Evolutionary conservation across 768 basidiomycete genomes (phyloP), one percentile per base, ranked within the genome.

Genomic region (Stropharia rugosoannulata): DNA sequence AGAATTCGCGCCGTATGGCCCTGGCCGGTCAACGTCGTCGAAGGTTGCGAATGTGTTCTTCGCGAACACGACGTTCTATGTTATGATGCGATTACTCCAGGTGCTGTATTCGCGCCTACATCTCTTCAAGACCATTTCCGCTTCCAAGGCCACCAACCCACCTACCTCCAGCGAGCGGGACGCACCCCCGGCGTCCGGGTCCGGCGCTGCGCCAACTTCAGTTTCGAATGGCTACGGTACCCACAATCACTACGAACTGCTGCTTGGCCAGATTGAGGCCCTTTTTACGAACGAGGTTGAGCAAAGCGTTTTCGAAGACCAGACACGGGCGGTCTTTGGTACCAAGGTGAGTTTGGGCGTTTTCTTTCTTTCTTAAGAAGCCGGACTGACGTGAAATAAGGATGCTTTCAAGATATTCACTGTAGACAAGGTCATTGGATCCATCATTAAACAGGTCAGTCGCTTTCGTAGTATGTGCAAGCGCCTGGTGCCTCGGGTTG

Each of bases 211-310:
- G 16, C 76, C 59, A 7, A 48, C 82, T 10, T 79, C 84, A 4
- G 80, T 80, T 27, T 51, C 36, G n/a, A 48, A 47, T 40, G 46
- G 40, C 3, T 39, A 49, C 40, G 45, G 54, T n/a, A 41, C 4
- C 19, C 27, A 48, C 9, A 55, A 90, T 61, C 91, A 84, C 62
- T 98, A 98, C 62, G 86, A 87, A 46, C 78, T 94, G 53, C 74
- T 95, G 63, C 79, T 99, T 13, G 90, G 89, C 56, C 85, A 90
- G 3, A 93, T 91, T 66, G 97, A 99, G 68, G 82, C 86, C 57
- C 69, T 98, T 43, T 97, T 98, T 61, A 95, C 95, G 65, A 90
- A 89, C 60, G 93, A 97, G 67, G 78, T 98, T 19, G 97, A 99
- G 63, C 88, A 88, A 60, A 74, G 77, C 41, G 80, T 77, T 4